phyloP scores from a whole-genome alignment of 768 basidiomycete genomes.

The Podaxis carcinomalis region DNA sequence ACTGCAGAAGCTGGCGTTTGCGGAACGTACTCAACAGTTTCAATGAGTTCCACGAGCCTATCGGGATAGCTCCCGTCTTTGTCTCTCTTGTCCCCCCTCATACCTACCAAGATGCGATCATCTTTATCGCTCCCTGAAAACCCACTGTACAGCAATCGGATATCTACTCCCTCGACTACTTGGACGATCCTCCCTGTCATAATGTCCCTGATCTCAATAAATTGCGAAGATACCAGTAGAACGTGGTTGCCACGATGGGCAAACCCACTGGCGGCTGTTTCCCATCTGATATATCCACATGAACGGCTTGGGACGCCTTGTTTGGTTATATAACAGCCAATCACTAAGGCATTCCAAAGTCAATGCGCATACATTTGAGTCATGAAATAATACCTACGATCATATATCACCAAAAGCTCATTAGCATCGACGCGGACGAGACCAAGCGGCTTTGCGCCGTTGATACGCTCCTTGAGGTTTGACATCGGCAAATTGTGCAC shows the following conservation, averaged over 20 bases:
- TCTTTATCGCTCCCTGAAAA: constrained; percentile 27
- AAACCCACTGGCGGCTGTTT: constrained; percentile 61
- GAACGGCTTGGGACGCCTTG: constrained; percentile 62
- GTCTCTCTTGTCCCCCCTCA: constrained; percentile 59
- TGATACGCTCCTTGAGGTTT: constrained; percentile 55
- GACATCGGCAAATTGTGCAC: constrained; percentile 35
- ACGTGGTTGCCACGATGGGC: constrained; percentile 58
- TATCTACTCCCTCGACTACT: constrained; percentile 71
- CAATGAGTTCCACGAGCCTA: constrained; percentile 61
- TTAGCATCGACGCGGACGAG: constrained; percentile 48
- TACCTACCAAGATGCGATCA: constrained; percentile 56
- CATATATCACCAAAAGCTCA: constrained; percentile 71
- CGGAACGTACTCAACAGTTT: constrained; percentile 57
- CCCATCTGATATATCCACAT: constrained; percentile 72
- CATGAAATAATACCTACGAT: constrained; percentile 43
- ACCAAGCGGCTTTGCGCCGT: constrained; percentile 60
- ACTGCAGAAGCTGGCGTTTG: constrained; percentile 20
- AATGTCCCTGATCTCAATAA: constrained; percentile 70
- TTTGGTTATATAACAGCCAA: constrained; percentile 75
- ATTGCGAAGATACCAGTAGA: constrained; percentile 69
- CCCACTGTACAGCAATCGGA: constrained; percentile 57
- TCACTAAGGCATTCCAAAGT: constrained; percentile 34
- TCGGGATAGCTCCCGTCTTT: constrained; percentile 49
- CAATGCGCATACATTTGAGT: background rate
- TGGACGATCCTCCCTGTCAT: constrained; percentile 70